These are phyloP conservation scores for Cutaneotrichosporon cavernicola DNA, from an alignment of 1,284 basidiomycete species.

Conservation along the genomic window DNA sequence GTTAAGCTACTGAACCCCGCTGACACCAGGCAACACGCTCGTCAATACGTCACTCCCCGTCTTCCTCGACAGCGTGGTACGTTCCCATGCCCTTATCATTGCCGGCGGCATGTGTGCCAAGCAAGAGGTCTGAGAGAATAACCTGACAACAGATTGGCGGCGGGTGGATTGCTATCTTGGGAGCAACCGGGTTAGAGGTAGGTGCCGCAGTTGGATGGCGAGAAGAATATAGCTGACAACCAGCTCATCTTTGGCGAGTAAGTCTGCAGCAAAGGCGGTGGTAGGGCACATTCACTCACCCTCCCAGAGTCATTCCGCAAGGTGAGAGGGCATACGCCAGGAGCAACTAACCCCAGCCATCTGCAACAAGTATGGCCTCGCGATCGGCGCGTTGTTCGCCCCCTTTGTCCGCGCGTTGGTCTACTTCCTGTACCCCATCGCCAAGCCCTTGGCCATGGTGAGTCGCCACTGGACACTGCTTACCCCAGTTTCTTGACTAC, in stretches of 20 bases:
- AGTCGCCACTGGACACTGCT: constrained; percentile 32
- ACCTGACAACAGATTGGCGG: constrained; percentile 44
- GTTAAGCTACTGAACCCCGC: background rate
- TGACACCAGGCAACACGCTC: constrained; percentile 53
- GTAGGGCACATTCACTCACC: background rate
- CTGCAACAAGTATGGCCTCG: constrained; percentile 56
- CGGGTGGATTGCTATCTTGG: constrained; percentile 46
- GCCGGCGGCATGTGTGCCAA: background rate
- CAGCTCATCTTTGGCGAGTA: constrained; percentile 31
- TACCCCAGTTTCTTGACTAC: constrained; percentile 52
- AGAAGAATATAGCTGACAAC: background rate
- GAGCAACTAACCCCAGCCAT: constrained; percentile 44
- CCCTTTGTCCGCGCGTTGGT: constrained; percentile 54
- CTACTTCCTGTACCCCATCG: constrained; percentile 54
- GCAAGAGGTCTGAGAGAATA: background rate
- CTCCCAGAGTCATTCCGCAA: constrained; percentile 45
- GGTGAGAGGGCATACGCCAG: constrained; percentile 26
- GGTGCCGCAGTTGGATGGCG: background rate
- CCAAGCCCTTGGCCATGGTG: constrained; percentile 51
- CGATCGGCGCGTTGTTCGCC: constrained; percentile 56
- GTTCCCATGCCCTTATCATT: constrained; percentile 6
- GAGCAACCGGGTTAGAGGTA: constrained; percentile 32
- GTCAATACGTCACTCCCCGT: constrained; percentile 58
- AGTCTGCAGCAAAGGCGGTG: background rate
- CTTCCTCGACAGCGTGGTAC: constrained; percentile 52